phyloP scores from a whole-genome alignment of 2,329 filamentous ascomycete genomes.

The Onygenales sp. region DNA sequence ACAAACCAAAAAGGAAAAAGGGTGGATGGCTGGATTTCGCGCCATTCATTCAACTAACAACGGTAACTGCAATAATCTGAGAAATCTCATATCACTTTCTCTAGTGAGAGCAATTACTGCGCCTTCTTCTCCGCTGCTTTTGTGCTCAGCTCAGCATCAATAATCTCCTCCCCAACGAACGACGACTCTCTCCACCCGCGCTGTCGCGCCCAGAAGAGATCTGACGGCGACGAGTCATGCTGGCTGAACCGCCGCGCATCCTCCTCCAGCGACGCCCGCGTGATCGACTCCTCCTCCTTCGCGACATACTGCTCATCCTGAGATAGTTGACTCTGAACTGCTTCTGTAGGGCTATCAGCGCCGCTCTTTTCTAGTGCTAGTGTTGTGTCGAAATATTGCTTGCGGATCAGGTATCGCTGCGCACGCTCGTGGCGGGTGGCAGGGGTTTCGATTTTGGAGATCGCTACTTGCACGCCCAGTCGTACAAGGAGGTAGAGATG shows the following conservation, averaged over 20 bases:
- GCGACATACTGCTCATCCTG: conserved; percentile 9
- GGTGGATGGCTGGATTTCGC: too few species aligned
- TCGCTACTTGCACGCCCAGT: conserved; percentile 59
- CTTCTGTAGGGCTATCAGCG: conserved; percentile 16
- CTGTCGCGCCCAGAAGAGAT: conserved; percentile 37
- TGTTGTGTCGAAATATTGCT: conserved; percentile 55
- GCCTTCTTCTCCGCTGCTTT: conserved; percentile 24
- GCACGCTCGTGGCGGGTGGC: conserved; percentile 76
- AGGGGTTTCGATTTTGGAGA: conserved; percentile 74
- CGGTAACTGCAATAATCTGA: too few species aligned
- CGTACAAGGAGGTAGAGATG: conserved; percentile 79
- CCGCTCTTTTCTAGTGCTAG: background rate
- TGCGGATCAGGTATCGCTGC: conserved; percentile 71
- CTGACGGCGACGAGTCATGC: conserved; percentile 22
- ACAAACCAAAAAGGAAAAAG: too few species aligned
- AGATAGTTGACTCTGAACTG: background rate
- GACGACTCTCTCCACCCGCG: conserved; percentile 35
- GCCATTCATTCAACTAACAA: too few species aligned
- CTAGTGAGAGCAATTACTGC: conserved; percentile 14
- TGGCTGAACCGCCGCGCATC: conserved; percentile 29
- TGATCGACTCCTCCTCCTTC: conserved; percentile 17
- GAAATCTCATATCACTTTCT: background rate
- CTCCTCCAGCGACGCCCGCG: conserved; percentile 31
- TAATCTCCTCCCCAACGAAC: conserved; percentile 30
- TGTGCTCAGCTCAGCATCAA: conserved; percentile 21